Base-by-base conservation (phyloP, 2,329 filamentous ascomycete genomes). In the Fusarium bulbicola region DNA sequence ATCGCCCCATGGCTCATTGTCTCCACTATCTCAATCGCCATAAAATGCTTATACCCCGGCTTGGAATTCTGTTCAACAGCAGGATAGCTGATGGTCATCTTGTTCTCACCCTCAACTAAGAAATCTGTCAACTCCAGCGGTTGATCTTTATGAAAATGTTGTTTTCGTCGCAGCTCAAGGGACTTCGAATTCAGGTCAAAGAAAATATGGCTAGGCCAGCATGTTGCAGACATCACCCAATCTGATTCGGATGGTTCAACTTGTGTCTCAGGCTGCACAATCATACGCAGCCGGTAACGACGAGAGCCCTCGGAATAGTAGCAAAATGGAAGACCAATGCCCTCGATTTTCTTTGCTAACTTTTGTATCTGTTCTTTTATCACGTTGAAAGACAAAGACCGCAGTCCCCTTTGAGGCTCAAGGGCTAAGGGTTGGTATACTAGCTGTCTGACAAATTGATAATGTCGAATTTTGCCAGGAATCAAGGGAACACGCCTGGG, bases 91-190 rank as follows among this genome's bases (percentile, higher is more conserved):
- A 95, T 79, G 9, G 85, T 82, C 6, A 97, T 78, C 1, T 76
- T 79, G 76, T 97, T 97, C 11, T 79, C 77, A 1, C 93, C 94
- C 21, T 82, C 74, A 14, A 77, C 79, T 10, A 97, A 73, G 26
- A 82, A 66, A 15, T 88, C 80, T 2, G 94, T 95, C 30, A 97
- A 83, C 74, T 97, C 94, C 11, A 93, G 84, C 0, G 95, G 91
- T 14, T 94, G 81, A 75, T 97, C 93, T 74, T 91, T 93, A 16
- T 91, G 91, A 77, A 95, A 88, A 69, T 96, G 91, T 2, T 89
- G 80, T 75, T 93, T 94, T 34, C 92, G 88, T 45, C 92, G 88
- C 15, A 90, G 80, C 30, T 85, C 83, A 21, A 94, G 79, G 16
- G 90, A 84, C 2, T 82, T 78, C 1, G 81, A 84, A 74, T 97